Evolutionary conservation across 768 basidiomycete genomes (phyloP).

Genomic region (Boletus subparvulus): DNA sequence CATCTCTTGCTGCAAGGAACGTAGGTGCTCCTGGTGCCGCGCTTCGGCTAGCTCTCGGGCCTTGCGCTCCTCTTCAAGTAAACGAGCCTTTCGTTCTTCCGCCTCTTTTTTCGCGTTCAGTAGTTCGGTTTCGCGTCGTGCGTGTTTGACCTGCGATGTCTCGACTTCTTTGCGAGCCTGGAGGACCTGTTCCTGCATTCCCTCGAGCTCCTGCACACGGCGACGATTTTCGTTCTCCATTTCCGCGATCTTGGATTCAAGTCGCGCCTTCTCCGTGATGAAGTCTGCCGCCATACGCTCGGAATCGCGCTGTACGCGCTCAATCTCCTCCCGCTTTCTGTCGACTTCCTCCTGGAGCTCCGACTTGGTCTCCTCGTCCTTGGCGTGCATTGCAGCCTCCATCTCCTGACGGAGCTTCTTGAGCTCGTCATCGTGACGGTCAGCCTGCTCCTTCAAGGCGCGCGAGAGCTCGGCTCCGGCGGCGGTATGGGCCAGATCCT

Average conservation of each 20-base stretch:
- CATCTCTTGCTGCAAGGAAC: conserved; percentile 28
- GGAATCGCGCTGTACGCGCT: conserved; percentile 40
- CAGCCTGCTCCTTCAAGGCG: conserved; percentile 47
- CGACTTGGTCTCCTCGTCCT: conserved; percentile 46
- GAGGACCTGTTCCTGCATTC: conserved; percentile 29
- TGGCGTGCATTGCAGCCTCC: conserved; percentile 41
- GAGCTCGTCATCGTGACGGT: conserved; percentile 49
- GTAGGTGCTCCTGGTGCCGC: conserved; percentile 32
- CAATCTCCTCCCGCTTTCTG: conserved; percentile 45
- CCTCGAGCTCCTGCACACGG: conserved; percentile 17
- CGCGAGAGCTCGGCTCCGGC: conserved; percentile 54
- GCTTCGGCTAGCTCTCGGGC: conserved; percentile 28
- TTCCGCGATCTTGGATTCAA: conserved; percentile 26
- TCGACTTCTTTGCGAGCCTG: conserved; percentile 30
- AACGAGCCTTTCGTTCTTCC: conserved; percentile 29
- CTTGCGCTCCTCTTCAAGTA: conserved; percentile 33
- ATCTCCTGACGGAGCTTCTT: conserved; percentile 46
- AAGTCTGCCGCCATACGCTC: conserved; percentile 42
- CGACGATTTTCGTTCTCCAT: conserved; percentile 29
- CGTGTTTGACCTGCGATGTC: conserved; percentile 27
- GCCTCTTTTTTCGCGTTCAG: conserved; percentile 25
- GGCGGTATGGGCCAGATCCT: conserved; percentile 49
- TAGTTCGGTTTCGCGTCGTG: conserved; percentile 29
- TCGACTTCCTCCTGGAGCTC: conserved; percentile 47
- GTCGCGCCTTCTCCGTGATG: conserved; percentile 36